Percentiles rank a stretch among this genome's conserved stretches.
Evolutionary conservation across 306 rosid genomes (phyloP).

Genomic region (Quercus gilva): DNA sequence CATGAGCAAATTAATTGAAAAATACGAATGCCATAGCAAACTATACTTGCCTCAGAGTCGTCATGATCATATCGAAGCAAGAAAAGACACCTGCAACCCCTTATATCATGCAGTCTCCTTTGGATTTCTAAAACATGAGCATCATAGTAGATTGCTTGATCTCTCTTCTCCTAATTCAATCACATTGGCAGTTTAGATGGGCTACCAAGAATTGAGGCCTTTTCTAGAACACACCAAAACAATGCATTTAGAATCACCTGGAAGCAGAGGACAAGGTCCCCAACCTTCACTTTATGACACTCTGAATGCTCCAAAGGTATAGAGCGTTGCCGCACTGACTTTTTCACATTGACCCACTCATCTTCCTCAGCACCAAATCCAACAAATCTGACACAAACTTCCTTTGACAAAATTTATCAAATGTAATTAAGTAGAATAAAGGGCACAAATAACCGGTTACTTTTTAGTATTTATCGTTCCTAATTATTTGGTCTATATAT

Average conservation of each 20-base stretch:
- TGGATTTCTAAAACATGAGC: conserved; percentile 75
- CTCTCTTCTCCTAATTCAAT: conserved; percentile 69
- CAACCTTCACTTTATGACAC: conserved; percentile 65
- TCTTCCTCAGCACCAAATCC: conserved; percentile 95
- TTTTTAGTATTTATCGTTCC: not conserved
- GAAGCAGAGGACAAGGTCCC: conserved; percentile 80
- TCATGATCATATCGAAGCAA: conserved; percentile 74
- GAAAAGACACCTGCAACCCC: conserved; percentile 94
- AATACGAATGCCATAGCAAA: not conserved
- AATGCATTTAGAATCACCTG: conserved; percentile 51
- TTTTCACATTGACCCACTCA: conserved; percentile 77
- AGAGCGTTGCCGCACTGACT: conserved; percentile 78
- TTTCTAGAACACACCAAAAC: not conserved
- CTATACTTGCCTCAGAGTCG: conserved; percentile 57
- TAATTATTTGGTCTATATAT: not conserved
- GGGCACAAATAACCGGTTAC: not conserved
- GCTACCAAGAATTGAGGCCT: not conserved
- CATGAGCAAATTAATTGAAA: not conserved
- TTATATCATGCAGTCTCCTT: conserved; percentile 84
- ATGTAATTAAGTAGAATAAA: not conserved
- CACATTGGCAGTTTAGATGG: conserved; percentile 18
- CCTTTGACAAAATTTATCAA: conserved; percentile 64
- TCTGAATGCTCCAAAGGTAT: conserved; percentile 72
- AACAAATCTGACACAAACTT: conserved; percentile 83
- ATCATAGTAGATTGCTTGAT: conserved; percentile 81